Conservation (phyloP, 768 basidiomycete genomes). For the Mycena vulgaris region DNA sequence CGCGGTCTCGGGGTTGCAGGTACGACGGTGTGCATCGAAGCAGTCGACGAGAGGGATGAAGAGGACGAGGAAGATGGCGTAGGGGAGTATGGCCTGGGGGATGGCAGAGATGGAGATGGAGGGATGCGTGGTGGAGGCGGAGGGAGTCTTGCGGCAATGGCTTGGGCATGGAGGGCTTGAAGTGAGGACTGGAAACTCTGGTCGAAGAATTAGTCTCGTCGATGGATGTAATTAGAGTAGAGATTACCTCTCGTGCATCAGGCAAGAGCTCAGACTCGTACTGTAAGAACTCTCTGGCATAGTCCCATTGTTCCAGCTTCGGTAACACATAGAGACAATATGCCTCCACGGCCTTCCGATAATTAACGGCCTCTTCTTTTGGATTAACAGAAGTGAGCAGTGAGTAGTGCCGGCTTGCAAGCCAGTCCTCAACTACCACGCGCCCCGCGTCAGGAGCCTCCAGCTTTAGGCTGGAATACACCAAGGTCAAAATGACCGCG, state of each 20-base stretch:
- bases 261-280: constrained; percentile 77
- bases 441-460: constrained; percentile 74
- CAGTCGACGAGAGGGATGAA: constrained; percentile 79
- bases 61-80: constrained; percentile 74
- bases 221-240: constrained; percentile 15
- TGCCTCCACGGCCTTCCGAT: constrained; percentile 82
- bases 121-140: constrained; percentile 34
- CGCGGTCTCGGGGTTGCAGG: constrained; percentile 61
- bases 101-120: constrained; percentile 53
- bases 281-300: constrained; percentile 81
- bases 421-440: constrained; percentile 84
- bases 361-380: constrained; percentile 64
- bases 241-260: constrained; percentile 67
- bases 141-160: constrained; percentile 52
- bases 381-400: constrained; percentile 37
- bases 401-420: constrained; percentile 68
- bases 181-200: constrained; percentile 60
- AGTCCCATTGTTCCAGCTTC: constrained; percentile 83
- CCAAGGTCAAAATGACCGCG: constrained; percentile 78
- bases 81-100: constrained; percentile 54
- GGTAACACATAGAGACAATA: constrained; percentile 85
- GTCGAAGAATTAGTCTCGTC: constrained; percentile 19
- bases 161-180: constrained; percentile 57
- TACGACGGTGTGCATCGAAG: constrained; percentile 81
- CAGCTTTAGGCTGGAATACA: constrained; percentile 79